phyloP scores from a whole-genome alignment of 306 rosid genomes.

The Biancaea sappan region DNA sequence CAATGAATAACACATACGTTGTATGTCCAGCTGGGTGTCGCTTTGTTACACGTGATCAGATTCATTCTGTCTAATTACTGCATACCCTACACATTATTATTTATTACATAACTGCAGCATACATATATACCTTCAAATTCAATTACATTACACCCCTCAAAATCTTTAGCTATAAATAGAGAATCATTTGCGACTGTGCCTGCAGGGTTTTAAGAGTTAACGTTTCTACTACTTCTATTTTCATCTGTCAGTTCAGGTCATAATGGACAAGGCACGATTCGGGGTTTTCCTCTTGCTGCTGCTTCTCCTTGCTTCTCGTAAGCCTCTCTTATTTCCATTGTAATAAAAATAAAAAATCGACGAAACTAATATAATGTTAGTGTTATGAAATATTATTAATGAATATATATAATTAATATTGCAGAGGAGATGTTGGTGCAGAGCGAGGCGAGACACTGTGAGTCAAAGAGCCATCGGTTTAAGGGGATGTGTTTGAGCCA shows the following conservation, averaged over 20 bases:
- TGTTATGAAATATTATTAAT: background rate
- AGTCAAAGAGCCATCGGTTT: conserved; percentile 47
- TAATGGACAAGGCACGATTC: conserved; percentile 38
- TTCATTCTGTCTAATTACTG: background rate
- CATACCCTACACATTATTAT: too few relatives aligned
- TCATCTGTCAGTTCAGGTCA: too few relatives aligned
- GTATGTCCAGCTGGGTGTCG: background rate
- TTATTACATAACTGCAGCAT: too few relatives aligned
- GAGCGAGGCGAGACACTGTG: conserved; percentile 48
- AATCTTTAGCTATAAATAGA: conserved; percentile 26
- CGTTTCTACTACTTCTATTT: too few relatives aligned
- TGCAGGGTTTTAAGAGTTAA: too few relatives aligned
- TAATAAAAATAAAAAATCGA: too few relatives aligned
- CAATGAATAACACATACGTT: background rate
- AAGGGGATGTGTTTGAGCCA: conserved; percentile 34
- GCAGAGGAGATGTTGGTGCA: conserved; percentile 42
- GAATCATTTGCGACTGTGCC: too few relatives aligned
- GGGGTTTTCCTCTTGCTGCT: conserved; percentile 38
- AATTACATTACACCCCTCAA: background rate
- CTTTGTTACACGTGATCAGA: conserved; percentile 11
- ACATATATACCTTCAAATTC: too few relatives aligned
- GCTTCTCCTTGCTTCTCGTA: conserved; percentile 44
- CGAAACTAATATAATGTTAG: too few relatives aligned
- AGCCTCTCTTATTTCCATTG: background rate
- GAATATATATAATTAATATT: too few relatives aligned